Evolutionary conservation across 441 rosid species (phyloP), one percentile per base, ranked within the genome.

Genomic region (Adansonia rubrostipa): DNA sequence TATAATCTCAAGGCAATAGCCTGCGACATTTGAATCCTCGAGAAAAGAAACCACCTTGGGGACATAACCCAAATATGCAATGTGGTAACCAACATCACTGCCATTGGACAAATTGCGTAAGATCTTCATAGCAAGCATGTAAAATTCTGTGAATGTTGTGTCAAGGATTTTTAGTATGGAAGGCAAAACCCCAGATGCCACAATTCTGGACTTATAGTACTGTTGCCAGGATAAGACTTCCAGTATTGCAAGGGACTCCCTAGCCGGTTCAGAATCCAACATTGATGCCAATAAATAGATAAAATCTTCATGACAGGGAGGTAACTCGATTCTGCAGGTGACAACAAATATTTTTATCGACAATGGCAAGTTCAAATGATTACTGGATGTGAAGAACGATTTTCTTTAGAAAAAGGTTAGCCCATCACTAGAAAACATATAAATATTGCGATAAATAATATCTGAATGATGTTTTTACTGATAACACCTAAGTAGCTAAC

Each of bases 31-130:
- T 2, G 48, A 68, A 74, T 87, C 85, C 2, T 70, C 68, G 28
- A 85, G 62, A 48, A 82, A 77, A 40, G 73, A 70, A 40, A 82
- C 82, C 51, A 87, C 48, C 77, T 68, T 79, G 0, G 86, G 74
- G 47, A 81, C 71, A 76, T 76, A 84, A 47, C 79, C 87, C 77
- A 87, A 73, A 60, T 77, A 87, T 20, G 79, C 28, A 15, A 87
- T 78, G 83, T 85, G 88, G 73, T 78, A 62, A 57, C 80, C 78
- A 6, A 78, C 62, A 20, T 79, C 67, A 22, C 47, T 56, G 53
- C 76, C 50, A 72, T 70, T 48, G 6, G 86, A 85, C 74, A 87
- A 73, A 64, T 82, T 87, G 60, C 75, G 6, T 8, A 87, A 75
- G 75, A 80, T 85, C 68, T 80, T 82, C 77, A 87, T 22, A 51